Conservation (phyloP, 768 basidiomycete genomes). For the Amanita fuliginea region DNA sequence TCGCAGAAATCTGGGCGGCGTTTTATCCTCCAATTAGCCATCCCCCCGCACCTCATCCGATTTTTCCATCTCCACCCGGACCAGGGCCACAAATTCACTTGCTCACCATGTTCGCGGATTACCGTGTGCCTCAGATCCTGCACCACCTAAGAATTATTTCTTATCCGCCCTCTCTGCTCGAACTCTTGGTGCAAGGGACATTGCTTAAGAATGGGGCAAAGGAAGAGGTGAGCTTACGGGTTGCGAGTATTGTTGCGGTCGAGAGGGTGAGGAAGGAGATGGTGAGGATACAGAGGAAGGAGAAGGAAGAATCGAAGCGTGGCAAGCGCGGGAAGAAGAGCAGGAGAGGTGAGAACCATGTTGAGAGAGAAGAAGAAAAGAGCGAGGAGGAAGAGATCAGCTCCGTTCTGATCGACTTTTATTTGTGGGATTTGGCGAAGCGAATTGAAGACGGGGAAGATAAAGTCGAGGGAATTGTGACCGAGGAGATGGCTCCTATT, state of each 20-base stretch:
- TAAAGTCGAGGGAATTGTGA: constrained; percentile 45
- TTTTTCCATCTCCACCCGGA: constrained; percentile 52
- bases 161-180: constrained; percentile 55
- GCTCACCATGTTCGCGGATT: constrained; percentile 93
- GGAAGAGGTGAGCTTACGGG: constrained; percentile 73
- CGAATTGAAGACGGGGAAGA: constrained; percentile 55
- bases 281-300: constrained; percentile 20
- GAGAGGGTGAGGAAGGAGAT: constrained; percentile 63
- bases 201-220: constrained; percentile 42
- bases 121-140: constrained; percentile 83
- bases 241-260: constrained; percentile 71
- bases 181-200: constrained; percentile 32
- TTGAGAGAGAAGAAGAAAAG: constrained; percentile 11
- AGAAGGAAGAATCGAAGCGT: constrained; percentile 8
- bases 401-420: constrained; percentile 85
- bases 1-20: constrained; percentile 88
- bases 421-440: constrained; percentile 83
- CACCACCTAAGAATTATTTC: constrained; percentile 70
- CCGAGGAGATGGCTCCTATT: constrained; percentile 47
- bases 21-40: constrained; percentile 51
- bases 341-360: background rate
- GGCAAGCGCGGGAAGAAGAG: background rate
- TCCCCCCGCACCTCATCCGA: constrained; percentile 40
- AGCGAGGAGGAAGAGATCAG: constrained; percentile 29
- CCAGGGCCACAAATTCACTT: constrained; percentile 54